These are phyloP conservation scores for Blastobotrys americana DNA, from an alignment of 805 yeast species.

Conservation along the genomic window DNA sequence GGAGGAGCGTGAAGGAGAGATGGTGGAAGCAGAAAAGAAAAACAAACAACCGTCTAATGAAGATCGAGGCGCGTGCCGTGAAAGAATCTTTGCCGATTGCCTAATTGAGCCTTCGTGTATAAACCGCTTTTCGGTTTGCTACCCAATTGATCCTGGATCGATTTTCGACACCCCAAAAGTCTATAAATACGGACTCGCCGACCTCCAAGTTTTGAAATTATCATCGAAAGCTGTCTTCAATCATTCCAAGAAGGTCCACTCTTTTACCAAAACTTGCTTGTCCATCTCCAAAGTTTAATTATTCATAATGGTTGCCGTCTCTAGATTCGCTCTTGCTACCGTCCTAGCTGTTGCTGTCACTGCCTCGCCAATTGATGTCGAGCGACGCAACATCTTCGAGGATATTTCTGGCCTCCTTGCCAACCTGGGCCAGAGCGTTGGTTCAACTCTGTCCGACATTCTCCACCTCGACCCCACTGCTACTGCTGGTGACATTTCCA, in stretches of 20 bases:
- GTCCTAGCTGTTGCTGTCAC: background rate
- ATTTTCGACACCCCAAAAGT: too few relatives aligned
- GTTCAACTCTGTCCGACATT: background rate
- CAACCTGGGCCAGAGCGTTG: background rate
- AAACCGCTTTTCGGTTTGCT: too few relatives aligned
- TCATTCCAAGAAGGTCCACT: too few relatives aligned
- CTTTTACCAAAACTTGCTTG: background rate
- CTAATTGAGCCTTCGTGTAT: background rate
- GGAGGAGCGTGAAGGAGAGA: too few relatives aligned
- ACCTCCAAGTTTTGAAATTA: too few relatives aligned
- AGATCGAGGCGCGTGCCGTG: constrained; percentile 1
- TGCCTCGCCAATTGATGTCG: background rate
- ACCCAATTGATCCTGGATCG: too few relatives aligned
- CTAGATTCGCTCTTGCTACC: background rate
- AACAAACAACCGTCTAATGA: background rate
- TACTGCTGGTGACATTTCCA: background rate
- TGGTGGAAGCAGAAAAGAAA: background rate
- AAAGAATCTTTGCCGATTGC: background rate
- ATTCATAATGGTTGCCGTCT: background rate
- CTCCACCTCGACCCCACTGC: background rate
- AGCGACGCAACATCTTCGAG: background rate
- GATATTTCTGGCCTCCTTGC: background rate
- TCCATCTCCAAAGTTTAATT: too few relatives aligned
- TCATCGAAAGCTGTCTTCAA: too few relatives aligned
- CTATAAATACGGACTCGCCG: background rate